A percentile compares a stretch with the other conserved stretches of the same genome.
Conservation (phyloP, 2,329 filamentous ascomycete species). For the Colletotrichum acutatum region DNA sequence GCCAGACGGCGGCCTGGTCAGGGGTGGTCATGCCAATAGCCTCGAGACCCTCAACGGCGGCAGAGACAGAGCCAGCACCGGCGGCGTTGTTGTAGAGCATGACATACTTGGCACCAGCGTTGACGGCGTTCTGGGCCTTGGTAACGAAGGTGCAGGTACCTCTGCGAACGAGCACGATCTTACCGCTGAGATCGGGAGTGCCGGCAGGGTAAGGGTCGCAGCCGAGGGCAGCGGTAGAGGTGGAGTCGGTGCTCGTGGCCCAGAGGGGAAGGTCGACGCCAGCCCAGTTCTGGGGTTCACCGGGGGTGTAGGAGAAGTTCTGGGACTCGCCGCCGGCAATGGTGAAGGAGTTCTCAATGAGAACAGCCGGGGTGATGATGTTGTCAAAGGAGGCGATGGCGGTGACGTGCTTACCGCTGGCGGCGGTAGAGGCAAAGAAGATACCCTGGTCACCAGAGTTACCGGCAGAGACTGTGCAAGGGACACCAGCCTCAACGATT, state of each 20-base stretch:
- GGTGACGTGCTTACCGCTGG: slow-evolving; percentile 58
- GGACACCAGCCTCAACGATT: slow-evolving; percentile 64
- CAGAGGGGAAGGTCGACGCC: slow-evolving; percentile 61
- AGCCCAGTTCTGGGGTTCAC: slow-evolving; percentile 54
- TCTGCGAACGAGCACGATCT: slow-evolving; percentile 69
- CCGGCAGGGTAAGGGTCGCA: slow-evolving; percentile 63
- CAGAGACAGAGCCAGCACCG: slow-evolving; percentile 48
- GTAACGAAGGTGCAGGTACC: slow-evolving; percentile 66
- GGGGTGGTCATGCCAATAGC: slow-evolving; percentile 55
- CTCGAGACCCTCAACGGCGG: slow-evolving; percentile 43
- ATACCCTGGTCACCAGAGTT: slow-evolving; percentile 59
- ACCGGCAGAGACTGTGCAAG: slow-evolving; percentile 64
- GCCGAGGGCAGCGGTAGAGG: slow-evolving; percentile 57
- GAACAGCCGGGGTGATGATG: slow-evolving; percentile 52
- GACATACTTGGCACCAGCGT: slow-evolving; percentile 68
- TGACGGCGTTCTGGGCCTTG: slow-evolving; percentile 64
- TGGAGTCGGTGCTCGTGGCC: slow-evolving; percentile 58
- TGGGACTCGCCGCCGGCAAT: slow-evolving; percentile 47
- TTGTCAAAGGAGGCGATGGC: slow-evolving; percentile 64
- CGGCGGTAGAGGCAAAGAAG: slow-evolving; percentile 61
- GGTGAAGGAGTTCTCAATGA: slow-evolving; percentile 54
- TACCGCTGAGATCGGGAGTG: slow-evolving; percentile 66
- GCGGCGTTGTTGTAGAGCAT: slow-evolving; percentile 69
- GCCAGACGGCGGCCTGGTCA: slow-evolving; percentile 55
- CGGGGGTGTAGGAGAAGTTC: slow-evolving; percentile 56